phyloP scores from a whole-genome alignment of 2,329 filamentous ascomycete genomes.

The Fonsecaea pugnacius region DNA sequence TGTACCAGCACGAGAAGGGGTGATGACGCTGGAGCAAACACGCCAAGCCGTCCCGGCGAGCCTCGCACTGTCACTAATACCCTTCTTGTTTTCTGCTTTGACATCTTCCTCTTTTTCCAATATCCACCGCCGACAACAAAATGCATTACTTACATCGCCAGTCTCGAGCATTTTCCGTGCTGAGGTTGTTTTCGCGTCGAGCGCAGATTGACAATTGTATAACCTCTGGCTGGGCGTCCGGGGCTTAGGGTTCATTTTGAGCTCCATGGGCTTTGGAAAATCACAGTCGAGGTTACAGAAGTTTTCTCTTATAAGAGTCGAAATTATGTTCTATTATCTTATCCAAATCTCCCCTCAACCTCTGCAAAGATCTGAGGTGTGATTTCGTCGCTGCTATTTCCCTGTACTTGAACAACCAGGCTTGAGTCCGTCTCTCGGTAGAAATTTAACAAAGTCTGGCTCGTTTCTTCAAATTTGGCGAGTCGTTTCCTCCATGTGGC shows the following conservation, averaged over 20 bases:
- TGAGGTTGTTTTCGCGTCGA: constrained; percentile 37
- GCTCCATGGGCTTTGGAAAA: constrained; percentile 40
- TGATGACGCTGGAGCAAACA: neutral
- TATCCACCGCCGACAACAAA: constrained; percentile 34
- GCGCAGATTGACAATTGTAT: constrained; percentile 29
- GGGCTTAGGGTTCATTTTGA: constrained; percentile 38
- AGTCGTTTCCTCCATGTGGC: constrained; percentile 82
- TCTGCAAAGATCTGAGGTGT: constrained; percentile 84
- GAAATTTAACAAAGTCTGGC: constrained; percentile 80
- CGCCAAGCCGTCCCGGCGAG: constrained; percentile 13
- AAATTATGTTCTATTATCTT: constrained; percentile 14
- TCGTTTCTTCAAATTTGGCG: constrained; percentile 84
- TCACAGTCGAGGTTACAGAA: constrained; percentile 39
- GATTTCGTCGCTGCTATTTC: constrained; percentile 92
- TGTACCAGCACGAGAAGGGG: no score
- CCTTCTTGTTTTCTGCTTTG: neutral
- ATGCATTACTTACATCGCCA: constrained; percentile 35
- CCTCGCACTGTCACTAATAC: neutral
- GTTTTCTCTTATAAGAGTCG: constrained; percentile 2
- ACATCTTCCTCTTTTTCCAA: constrained; percentile 11
- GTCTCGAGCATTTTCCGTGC: constrained; percentile 32
- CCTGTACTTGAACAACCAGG: constrained; percentile 83
- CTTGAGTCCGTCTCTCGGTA: constrained; percentile 73
- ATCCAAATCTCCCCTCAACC: constrained; percentile 75
- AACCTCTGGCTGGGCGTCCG: constrained; percentile 40